Evolutionary conservation across 441 rosid genomes (phyloP).

Genomic region (Adansonia gregorii): DNA sequence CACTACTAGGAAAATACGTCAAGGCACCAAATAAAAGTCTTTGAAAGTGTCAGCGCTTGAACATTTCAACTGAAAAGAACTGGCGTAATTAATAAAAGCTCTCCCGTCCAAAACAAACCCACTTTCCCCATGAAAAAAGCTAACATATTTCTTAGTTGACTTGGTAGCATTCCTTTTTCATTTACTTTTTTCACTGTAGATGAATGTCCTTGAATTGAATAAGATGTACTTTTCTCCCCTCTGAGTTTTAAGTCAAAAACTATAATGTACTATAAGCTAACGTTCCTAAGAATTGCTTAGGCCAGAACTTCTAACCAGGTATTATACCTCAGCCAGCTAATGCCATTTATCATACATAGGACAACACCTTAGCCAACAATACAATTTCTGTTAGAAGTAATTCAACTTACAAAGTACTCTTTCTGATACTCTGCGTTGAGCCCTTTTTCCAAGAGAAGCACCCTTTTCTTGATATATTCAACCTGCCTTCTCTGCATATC

Average conservation of each 20-base stretch:
- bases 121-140: not conserved
- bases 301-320: slow-evolving; percentile 17
- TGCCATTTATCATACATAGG: slow-evolving; percentile 6
- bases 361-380: not conserved
- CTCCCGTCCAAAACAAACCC: not conserved
- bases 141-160: not conserved
- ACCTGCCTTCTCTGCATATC: slow-evolving; percentile 95
- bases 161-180: not conserved
- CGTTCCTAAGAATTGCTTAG: slow-evolving; percentile 4
- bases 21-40: not conserved
- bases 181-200: not conserved
- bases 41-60: not conserved
- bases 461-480: slow-evolving; percentile 95
- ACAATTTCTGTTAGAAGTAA: not conserved
- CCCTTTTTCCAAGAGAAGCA: slow-evolving; percentile 90
- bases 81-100: not conserved
- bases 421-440: slow-evolving; percentile 75
- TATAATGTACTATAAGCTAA: not conserved
- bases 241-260: slow-evolving; percentile 11
- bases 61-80: not conserved
- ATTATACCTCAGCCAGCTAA: not conserved
- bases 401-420: slow-evolving; percentile 65
- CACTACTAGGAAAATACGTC: not conserved
- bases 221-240: not conserved
- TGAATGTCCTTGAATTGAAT: not conserved